Percentiles rank a stretch among this genome's conserved stretches.
phyloP scores from a whole-genome alignment of 164 flowering plant genomes.

The Amborella trichopoda region DNA sequence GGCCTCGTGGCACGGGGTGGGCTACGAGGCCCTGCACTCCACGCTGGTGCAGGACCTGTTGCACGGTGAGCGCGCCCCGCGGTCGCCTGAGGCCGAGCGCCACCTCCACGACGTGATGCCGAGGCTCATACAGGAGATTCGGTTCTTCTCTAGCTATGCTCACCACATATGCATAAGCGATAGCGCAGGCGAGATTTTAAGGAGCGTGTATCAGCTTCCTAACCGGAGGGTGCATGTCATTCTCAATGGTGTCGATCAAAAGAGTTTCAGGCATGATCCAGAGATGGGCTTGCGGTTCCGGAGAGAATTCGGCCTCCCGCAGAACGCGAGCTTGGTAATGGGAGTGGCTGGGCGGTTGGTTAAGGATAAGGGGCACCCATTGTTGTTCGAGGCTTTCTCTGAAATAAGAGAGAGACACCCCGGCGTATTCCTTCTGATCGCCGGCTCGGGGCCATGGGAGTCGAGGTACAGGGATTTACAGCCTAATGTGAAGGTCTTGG shows the following conservation, averaged over 20 bases:
- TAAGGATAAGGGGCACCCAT: conserved; percentile 80
- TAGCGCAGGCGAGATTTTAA: conserved; percentile 78
- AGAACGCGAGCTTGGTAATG: conserved; percentile 48
- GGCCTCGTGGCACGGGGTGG: conserved; percentile 87
- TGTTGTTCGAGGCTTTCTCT: conserved; percentile 58
- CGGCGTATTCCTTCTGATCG: conserved; percentile 48
- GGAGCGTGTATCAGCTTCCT: conserved; percentile 82
- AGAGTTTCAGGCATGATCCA: conserved; percentile 25
- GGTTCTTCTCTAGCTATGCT: conserved; percentile 61
- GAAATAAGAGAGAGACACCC: conserved; percentile 19
- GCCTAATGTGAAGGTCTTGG: conserved; percentile 39
- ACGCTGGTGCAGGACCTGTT: conserved; percentile 58
- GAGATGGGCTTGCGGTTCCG: conserved; percentile 33
- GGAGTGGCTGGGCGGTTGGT: conserved; percentile 85
- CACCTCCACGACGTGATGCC: conserved; percentile 40
- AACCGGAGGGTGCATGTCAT: conserved; percentile 64
- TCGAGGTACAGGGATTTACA: conserved; percentile 54
- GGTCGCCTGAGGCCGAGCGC: conserved; percentile 31
- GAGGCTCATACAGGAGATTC: conserved; percentile 54
- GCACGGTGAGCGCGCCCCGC: conserved; percentile 36
- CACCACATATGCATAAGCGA: conserved; percentile 86
- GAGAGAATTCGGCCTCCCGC: conserved; percentile 38
- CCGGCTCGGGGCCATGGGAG: conserved; percentile 88
- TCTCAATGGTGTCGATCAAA: conserved; percentile 63
- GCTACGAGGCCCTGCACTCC: conserved; percentile 67